Evolutionary conservation across 1,139 yeast species (phyloP), one percentile per base, ranked within the genome.

Genomic region (Zygoascus hellenicus): DNA sequence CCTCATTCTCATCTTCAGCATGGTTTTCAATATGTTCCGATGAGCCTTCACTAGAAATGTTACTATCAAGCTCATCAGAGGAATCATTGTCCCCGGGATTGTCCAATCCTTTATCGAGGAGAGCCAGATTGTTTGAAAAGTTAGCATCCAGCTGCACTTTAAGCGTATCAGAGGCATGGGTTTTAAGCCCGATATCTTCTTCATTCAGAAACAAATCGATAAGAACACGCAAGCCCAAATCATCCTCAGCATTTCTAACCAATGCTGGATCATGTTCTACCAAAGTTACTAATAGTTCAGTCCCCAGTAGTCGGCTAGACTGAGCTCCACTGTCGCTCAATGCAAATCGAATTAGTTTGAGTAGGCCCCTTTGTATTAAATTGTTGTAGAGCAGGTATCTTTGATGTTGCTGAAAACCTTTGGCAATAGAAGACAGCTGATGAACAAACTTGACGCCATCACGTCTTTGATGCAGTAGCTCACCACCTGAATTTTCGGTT

Each of bases 101-200:
- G 10, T 40, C 32, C 32, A 41, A 30, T 43, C 38, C 26, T 36
- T 40, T 28, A 13, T 41, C 43, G 14, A 36, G 29, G 17, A 36
- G n/a, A 15, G 29, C 30, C 6, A 19, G 10, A 36, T 36, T 36
- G 30, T 22, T 41, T n/a, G 38, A 13, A 32, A 26, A 33, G 14
- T 30, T 36, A 13, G 42, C 40, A 40, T 84, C 92, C 13, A 88
- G 68, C 36, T 89, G 66, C 1, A 82, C 79, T 58, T 81, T 81
- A 43, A 90, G 67, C 0, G 96, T 95, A 65, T 89, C 96, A 52
- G 78, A 80, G 1, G 92, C 85, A 62, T 89, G 97, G 4, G 83
- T 77, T 60, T 85, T 82, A 44, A 89, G 67, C 0, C 95, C 95
- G 5, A 83, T 75, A 54, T 82, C 80, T 33, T 72, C 69, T 51